Evolutionary conservation across 2,329 filamentous ascomycete species (phyloP), one percentile per base, ranked within the genome.

Genomic region (Colletotrichum sp.): DNA sequence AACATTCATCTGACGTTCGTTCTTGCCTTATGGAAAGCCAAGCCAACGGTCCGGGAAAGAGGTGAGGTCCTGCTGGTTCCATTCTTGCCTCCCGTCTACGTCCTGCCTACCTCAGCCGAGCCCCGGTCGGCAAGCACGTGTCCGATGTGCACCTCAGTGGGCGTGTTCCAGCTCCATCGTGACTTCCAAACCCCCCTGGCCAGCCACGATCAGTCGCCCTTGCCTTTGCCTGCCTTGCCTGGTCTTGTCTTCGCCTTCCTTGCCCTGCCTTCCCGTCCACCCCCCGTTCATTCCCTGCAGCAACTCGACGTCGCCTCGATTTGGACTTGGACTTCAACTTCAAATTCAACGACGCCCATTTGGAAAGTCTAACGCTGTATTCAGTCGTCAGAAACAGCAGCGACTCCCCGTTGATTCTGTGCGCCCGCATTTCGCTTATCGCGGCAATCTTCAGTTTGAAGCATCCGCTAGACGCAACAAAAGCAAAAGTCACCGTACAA

Each of bases 201-300:
- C 55, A 55, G 58, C 74, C 62, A 67, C 62, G 62, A 74, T 71
- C 62, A 32, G 56, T 65, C 55, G 26, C 70, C 38, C 52, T 69
- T 58, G 58, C 48, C 61, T 21, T 34, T 26, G 66, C 73, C 48
- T 56, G 12, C 55, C 62, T 64, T 32, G 30, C 59, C 30, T 61
- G 28, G 28, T 32, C 58, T 61, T 28, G 21, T 56, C 71, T 30
- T 64, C 21, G 56, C 56, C 70, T 38, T 59, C 55, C 69, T 55
- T 72, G 55, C 70, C 70, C 61, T 58, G 71, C 68, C 67, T 64
- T 74, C 66, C 74, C 66, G 61, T 38, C 66, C n/a, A 63, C 61
- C 74, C 74, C 64, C 74, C 59, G 63, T 73, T 59, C 64, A 14
- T 74, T 43, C 73, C 69, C 70, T 75, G 70, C 48, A 69, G 16